Percentiles rank a stretch among this genome's conserved stretches.
Evolutionary conservation across 1,284 basidiomycete genomes (phyloP).

Genomic region (Leccinum olivaceoglutinosum): DNA sequence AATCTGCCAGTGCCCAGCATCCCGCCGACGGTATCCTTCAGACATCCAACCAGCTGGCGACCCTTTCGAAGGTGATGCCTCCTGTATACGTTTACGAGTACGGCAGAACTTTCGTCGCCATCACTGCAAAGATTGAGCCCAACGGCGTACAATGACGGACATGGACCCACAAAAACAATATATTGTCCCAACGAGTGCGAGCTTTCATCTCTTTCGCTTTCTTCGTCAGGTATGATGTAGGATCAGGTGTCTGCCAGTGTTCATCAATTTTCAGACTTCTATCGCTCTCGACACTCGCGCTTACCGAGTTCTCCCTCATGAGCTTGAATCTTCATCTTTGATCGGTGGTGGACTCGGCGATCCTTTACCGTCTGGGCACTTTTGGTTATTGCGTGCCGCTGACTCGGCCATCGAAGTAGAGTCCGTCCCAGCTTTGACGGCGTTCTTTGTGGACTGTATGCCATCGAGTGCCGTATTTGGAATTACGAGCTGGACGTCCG

Average conservation of each 20-base stretch:
- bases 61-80: not conserved
- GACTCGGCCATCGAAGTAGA: too few relatives aligned
- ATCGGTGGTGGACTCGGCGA: too few relatives aligned
- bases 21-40: not conserved
- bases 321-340: too few relatives aligned
- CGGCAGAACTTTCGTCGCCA: not conserved
- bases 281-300: not conserved
- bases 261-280: too few relatives aligned
- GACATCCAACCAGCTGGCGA: not conserved
- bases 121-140: not conserved
- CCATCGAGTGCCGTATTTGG: too few relatives aligned
- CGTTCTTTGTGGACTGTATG: too few relatives aligned
- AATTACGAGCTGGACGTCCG: too few relatives aligned
- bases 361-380: too few relatives aligned
- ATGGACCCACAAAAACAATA: not conserved
- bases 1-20: not conserved
- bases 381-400: too few relatives aligned
- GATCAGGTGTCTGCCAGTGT: too few relatives aligned
- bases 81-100: not conserved
- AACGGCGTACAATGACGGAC: not conserved
- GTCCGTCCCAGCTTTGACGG: too few relatives aligned
- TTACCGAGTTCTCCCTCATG: not conserved
- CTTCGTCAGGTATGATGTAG: too few relatives aligned
- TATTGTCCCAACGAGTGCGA: not conserved
- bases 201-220: not conserved